Base-by-base conservation (phyloP, 164 flowering plant genomes). In the Umbilicus rupestris region DNA sequence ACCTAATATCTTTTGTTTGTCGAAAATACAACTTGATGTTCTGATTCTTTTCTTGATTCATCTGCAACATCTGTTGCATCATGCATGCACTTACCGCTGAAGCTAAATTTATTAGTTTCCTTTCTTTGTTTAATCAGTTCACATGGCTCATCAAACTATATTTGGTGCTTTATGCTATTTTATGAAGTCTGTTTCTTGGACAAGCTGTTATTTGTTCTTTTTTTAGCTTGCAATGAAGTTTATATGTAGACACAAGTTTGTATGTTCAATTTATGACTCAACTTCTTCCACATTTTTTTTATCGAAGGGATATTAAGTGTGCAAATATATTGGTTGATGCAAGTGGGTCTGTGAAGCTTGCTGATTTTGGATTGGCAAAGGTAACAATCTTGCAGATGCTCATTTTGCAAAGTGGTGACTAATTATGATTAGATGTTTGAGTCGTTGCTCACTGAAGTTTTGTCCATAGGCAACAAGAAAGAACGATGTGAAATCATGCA, bases 351-450 rank as follows among this genome's bases (percentile, higher is more conserved):
- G 99, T 95, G 68, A 95, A 95, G 78, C 97, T 95, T 68, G 90
- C 99, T 63, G 99, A 95, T 81, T 95, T 95, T 80, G 99, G 99
- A 65, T 83, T 95, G 78, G 99, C 99, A 68, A 95, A 95, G 97
- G 99, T 95, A 45, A 62, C 17, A 26, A 15, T 28, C 19, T 30
- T 26, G 60, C 60, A 28, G 16, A 26, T 55, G 17, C 29, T 55
- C 15, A 55, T 55, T 55, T 50, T 24, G 2, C 57, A 22, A 35
- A 35, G 37, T 35, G 44, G 44, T 41, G 44, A 41, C 10, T 41
- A 7, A 6, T 14, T 10, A 26, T 55, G 60, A 30, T 14, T 52
- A 26, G 22, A 8, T 10, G 5, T 3, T 55, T 28, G 33, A 55
- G 14, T 12, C 28, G 35, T 16, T 55, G 33, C 60, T 55, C 17